Evolutionary conservation across 192 early-diverging fungal species (phyloP), one percentile per base, ranked within the genome.

Genomic region (Backusella sp.): DNA sequence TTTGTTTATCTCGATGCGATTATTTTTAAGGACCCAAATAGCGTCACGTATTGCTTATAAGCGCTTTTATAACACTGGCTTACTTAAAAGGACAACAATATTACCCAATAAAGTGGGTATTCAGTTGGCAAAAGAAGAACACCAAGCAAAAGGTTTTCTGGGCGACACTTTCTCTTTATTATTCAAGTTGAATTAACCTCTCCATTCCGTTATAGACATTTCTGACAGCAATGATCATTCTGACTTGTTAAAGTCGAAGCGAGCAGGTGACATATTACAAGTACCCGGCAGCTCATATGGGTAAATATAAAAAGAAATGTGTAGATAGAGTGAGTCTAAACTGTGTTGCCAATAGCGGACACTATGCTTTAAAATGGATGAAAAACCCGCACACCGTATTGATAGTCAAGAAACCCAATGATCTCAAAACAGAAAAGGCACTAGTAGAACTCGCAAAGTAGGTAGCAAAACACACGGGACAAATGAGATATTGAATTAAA

Each of bases 351-450:
- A 41, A 56, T 67, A 89, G 88, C 35, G 85, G 85, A 62, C 85
- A 84, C 21, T 88, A 84, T 52, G 79, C 70, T 36, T 59, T 91
- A 28, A 73, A 82, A 28, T 94, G 93, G 93, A 76, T 73, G n/a
- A 73, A 87, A 0, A 83, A 80, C 14, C 94, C 96, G 8, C 84
- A 90, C 30, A 93, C 86, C 0, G 89, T 95, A 12, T 84, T 97
- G 28, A 87, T 97, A 53, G 85, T 96, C 62, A 94, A 93, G 75
- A 97, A 97, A 81, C 91, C 91, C 28, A 77, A 91, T 53, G 93
- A 93, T 74, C 75, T 80, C 23, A 75, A 80, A 41, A 95, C 92
- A 1, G 88, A 91, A 66, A 79, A 75, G 9, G 90, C 95, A 15
- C 79, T 97, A 28, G 70, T 89, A 19, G 86, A 91, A 34, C 86